Percentiles rank a stretch among this genome's conserved stretches.
Conservation (phyloP, 805 yeast species). For the Myxozyma monticola region DNA sequence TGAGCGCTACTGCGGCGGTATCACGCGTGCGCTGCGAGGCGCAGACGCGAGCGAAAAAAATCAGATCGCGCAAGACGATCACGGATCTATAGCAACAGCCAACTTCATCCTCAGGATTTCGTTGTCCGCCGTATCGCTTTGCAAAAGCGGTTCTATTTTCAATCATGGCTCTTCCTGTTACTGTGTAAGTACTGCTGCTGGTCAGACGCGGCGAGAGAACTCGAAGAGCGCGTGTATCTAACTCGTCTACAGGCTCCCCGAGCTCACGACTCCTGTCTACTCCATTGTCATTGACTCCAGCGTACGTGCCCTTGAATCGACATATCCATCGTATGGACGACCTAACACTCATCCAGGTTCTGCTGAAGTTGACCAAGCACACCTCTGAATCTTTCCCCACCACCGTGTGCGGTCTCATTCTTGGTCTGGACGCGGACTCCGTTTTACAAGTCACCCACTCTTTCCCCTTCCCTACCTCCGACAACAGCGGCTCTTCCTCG, state of each 20-base stretch:
- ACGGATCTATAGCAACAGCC: no score
- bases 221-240: not conserved
- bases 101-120: no score
- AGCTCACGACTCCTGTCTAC: constrained; percentile 26
- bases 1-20: constrained; percentile 1
- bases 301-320: constrained; percentile 11
- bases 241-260: constrained; percentile 22
- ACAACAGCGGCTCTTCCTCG: constrained; percentile 28
- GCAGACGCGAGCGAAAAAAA: no score
- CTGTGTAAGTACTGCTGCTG: constrained; percentile 18
- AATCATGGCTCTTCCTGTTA: constrained; percentile 28
- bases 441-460: constrained; percentile 55
- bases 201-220: not conserved
- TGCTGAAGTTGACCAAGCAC: constrained; percentile 64
- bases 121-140: no score
- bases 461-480: constrained; percentile 68
- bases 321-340: not conserved
- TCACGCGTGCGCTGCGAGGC: not conserved
- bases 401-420: constrained; percentile 66
- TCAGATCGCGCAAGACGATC: not conserved
- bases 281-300: constrained; percentile 30
- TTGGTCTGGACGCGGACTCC: constrained; percentile 60
- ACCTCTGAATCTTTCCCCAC: constrained; percentile 64
- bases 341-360: constrained; percentile 40
- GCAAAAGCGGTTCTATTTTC: no score